Evolutionary conservation across 2,329 filamentous ascomycete species (phyloP), one percentile per base, ranked within the genome.

Genomic region (Epichloe bromicola): DNA sequence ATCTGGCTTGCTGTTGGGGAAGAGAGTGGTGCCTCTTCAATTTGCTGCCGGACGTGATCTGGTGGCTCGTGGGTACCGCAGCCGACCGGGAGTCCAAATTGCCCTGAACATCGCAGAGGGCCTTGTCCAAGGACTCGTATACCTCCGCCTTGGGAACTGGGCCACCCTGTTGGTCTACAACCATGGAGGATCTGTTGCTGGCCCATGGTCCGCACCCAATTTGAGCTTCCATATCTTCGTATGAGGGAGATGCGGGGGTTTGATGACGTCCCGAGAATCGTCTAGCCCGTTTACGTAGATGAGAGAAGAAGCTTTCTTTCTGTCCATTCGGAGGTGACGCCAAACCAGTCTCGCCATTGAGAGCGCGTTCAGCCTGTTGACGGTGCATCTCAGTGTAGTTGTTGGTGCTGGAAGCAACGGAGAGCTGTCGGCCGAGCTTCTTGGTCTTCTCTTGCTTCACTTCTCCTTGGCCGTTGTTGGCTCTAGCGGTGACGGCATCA

Each of bases 231-330:
- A 95, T 74, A 62, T 97, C 91, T 59, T 96, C 90, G 51, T 83
- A 82, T 42, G 78, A 80, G 8, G 88, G 85, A 17, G 88, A 87
- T 53, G 85, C 80, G 7, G 88, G 84, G 14, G 82, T 83, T 64
- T 91, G 87, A 63, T 95, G 89, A 52, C 91, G 83, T 45, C 93
- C 93, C 26, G 93, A 98, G 54, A 98, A 83, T 58, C 93, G 80
- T 59, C 93, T 81, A 30, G 94, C 93, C 48, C 91, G 84, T 69
- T 98, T 98, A 51, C 93, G 81, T 7, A 98, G 76, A 65, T 98
- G 93, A 1, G 93, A 97, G 70, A 98, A 98, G 74, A 98, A 98
- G 67, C 93, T 88, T 67, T 98, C 93, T 63, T 94, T 94, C 51
- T 89, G 86, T 17, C 79, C 86, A 60, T 78, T 83, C 0, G 84